A percentile compares a stretch with the other conserved stretches of the same genome.
These are phyloP conservation scores for Lithohypha guttulata DNA, from an alignment of 2,329 filamentous ascomycete species.

Conservation along the genomic window DNA sequence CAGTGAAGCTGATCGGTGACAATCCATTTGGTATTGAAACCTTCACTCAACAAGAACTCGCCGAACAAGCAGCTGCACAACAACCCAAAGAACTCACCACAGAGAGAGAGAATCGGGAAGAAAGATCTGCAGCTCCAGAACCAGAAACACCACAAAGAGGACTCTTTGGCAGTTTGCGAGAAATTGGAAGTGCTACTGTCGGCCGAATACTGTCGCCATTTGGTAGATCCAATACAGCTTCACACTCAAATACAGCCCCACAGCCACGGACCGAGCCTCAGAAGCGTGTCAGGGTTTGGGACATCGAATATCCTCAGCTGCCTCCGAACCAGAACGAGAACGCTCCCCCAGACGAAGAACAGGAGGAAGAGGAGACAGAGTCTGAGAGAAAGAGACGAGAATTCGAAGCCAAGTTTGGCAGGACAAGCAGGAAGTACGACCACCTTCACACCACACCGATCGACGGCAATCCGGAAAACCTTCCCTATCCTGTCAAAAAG, in stretches of 20 bases:
- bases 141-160: slow-evolving; percentile 4
- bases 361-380: slow-evolving; percentile 4
- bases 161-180: slow-evolving; percentile 6
- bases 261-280: slow-evolving; percentile 1
- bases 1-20: not conserved
- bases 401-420: slow-evolving; percentile 2
- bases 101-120: not conserved
- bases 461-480: slow-evolving; percentile 3
- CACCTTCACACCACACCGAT: slow-evolving; percentile 6
- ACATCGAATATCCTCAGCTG: slow-evolving; percentile 7
- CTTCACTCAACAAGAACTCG: slow-evolving; percentile 1
- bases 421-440: slow-evolving; percentile 5
- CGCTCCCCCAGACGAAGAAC: not conserved
- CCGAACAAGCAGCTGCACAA: slow-evolving; percentile 2
- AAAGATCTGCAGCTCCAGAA: slow-evolving; percentile 6
- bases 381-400: slow-evolving; percentile 8
- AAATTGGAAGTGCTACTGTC: slow-evolving; percentile 2
- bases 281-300: slow-evolving; percentile 1
- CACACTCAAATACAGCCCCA: not conserved
- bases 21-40: slow-evolving; percentile 3
- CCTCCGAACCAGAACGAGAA: not conserved
- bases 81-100: not conserved
- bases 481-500: slow-evolving; percentile 5
- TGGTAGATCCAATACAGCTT: not conserved
- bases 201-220: slow-evolving; percentile 4